A percentile compares a stretch with the other conserved stretches of the same genome.
Evolutionary conservation across 192 early-diverging fungal genomes (phyloP).

Genomic region (Entomortierella chlamydospora): DNA sequence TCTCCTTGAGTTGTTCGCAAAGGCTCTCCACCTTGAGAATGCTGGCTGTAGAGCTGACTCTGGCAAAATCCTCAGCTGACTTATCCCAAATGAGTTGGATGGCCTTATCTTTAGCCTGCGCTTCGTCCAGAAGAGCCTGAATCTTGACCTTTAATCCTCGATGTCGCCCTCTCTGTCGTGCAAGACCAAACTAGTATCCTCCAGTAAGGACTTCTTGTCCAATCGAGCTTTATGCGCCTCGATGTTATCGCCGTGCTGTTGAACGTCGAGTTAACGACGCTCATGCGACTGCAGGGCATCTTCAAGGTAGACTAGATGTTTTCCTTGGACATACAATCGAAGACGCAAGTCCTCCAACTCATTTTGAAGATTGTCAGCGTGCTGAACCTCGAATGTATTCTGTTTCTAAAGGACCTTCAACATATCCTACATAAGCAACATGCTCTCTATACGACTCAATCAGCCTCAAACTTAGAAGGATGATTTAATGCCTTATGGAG

Average conservation of each 20-base stretch:
- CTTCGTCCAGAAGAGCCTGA: constrained; percentile 7
- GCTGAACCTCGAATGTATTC: neutral
- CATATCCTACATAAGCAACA: too few species aligned
- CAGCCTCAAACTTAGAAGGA: too few species aligned
- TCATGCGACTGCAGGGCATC: constrained; percentile 24
- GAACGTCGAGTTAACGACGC: constrained; percentile 4
- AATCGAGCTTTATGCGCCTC: neutral
- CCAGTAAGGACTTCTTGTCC: neutral
- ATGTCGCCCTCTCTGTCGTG: constrained; percentile 8
- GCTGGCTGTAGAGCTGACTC: constrained; percentile 35
- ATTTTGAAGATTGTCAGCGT: neutral
- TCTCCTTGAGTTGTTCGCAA: constrained; percentile 16
- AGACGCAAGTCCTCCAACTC: constrained; percentile 11
- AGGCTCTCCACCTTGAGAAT: constrained; percentile 22
- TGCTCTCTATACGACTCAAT: too few species aligned
- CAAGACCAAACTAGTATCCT: neutral
- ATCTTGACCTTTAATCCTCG: constrained; percentile 11
- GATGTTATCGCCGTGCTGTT: constrained; percentile 13
- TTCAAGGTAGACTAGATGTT: constrained; percentile 39
- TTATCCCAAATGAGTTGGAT: constrained; percentile 3
- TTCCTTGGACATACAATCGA: constrained; percentile 29
- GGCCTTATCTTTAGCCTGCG: constrained; percentile 7
- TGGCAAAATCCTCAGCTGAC: constrained; percentile 10
- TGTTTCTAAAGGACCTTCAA: too few species aligned
- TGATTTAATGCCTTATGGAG: too few species aligned